phyloP scores from a whole-genome alignment of 306 rosid genomes.

The Cucurbita maxima region DNA sequence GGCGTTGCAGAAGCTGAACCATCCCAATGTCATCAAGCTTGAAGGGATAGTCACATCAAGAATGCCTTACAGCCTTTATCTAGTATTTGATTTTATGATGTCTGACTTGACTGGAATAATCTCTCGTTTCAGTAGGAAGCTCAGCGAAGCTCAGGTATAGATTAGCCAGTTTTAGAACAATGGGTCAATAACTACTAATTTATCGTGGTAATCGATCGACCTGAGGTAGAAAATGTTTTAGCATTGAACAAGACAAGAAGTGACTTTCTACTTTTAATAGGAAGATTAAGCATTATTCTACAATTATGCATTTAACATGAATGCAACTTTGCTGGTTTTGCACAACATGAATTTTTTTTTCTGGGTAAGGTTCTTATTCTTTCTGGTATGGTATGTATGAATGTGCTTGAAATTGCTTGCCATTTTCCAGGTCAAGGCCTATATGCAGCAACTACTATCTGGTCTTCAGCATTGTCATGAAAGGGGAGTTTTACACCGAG shows the following conservation, averaged over 20 bases:
- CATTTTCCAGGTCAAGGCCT: conserved; percentile 45
- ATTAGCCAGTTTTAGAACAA: neutral
- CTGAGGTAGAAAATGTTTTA: neutral
- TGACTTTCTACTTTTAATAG: neutral
- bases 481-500: conserved; percentile 50
- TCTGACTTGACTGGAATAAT: conserved; percentile 41
- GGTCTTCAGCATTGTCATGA: conserved; percentile 65
- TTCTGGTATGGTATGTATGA: neutral
- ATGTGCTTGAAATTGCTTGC: neutral
- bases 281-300: neutral
- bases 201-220: neutral
- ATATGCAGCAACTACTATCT: conserved; percentile 61
- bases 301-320: neutral
- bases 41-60: conserved; percentile 60
- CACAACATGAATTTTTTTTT: neutral
- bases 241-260: neutral
- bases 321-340: neutral
- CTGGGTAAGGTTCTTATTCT: neutral
- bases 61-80: conserved; percentile 66
- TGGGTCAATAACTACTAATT: neutral
- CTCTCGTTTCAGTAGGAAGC: conserved; percentile 31
- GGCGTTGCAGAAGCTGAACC: conserved; percentile 38
- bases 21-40: conserved; percentile 67
- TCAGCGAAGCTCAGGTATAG: conserved; percentile 55
- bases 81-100: conserved; percentile 50